Conservation (phyloP, 1,284 basidiomycete species). For the Leccinum angustisporum region DNA sequence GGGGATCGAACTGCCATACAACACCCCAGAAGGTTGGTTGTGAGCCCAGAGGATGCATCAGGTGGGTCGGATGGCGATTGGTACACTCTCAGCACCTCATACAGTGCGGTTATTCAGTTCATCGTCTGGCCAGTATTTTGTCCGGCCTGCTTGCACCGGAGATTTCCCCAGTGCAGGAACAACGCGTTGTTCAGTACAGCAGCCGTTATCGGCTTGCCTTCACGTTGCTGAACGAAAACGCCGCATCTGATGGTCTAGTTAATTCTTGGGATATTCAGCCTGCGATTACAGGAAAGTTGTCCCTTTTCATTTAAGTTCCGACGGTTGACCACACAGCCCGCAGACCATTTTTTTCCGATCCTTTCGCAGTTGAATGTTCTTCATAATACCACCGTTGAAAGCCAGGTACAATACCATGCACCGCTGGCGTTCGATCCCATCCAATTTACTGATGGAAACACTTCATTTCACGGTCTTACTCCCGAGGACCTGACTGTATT, state of each 20-base stretch:
- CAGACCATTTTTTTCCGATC: constrained; percentile 72
- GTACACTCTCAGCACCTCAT: constrained; percentile 12
- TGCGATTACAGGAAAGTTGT: constrained; percentile 60
- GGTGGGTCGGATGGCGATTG: constrained; percentile 22
- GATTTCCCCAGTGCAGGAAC: constrained; percentile 42
- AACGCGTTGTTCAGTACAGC: constrained; percentile 72
- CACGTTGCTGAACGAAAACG: constrained; percentile 86
- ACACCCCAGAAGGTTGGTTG: constrained; percentile 21
- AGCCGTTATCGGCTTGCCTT: constrained; percentile 80
- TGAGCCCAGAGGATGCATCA: constrained; percentile 29
- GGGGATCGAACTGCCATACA: constrained; percentile 28
- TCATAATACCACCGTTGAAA: constrained; percentile 92
- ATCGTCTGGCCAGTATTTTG: constrained; percentile 41
- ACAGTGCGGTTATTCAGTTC: constrained; percentile 14
- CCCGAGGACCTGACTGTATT: constrained; percentile 87
- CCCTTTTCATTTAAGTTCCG: constrained; percentile 11
- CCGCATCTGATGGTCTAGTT: constrained; percentile 61
- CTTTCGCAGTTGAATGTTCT: constrained; percentile 61
- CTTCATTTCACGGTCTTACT: constrained; percentile 56
- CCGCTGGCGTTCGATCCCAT: constrained; percentile 81
- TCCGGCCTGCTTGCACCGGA: constrained; percentile 53
- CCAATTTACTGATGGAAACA: constrained; percentile 33
- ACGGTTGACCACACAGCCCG: constrained; percentile 15
- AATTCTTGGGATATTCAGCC: constrained; percentile 71
- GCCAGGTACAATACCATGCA: constrained; percentile 90